Conservation (phyloP, 169 alveolate genomes). For the Sarcocystis neurona region DNA sequence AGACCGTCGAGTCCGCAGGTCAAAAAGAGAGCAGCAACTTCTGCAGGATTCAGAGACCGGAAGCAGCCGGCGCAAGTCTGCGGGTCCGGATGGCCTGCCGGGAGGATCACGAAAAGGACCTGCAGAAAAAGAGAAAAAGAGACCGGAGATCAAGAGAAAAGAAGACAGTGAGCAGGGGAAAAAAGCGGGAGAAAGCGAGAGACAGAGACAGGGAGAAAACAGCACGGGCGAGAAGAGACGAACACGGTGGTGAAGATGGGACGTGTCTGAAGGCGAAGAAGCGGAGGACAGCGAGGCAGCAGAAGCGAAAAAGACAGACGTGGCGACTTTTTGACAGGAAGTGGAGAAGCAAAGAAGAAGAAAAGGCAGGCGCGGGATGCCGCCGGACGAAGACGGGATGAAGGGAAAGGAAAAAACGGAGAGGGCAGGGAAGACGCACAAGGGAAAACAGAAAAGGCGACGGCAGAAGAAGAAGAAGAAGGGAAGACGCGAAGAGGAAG, state of each 20-base stretch:
- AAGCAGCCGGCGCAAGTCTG: slow-evolving; percentile 58
- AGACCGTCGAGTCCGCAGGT: slow-evolving; percentile 65
- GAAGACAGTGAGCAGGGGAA: neutral
- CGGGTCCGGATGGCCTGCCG: slow-evolving; percentile 62
- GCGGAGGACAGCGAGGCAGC: neutral
- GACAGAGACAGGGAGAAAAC: neutral
- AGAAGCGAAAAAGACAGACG: neutral
- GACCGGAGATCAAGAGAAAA: neutral
- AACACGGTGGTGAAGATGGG: neutral
- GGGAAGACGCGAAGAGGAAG: no score
- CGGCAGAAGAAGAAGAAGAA: no score
- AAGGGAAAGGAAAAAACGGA: no score
- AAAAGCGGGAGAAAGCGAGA: neutral
- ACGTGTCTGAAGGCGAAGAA: neutral
- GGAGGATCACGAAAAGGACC: slow-evolving; percentile 61
- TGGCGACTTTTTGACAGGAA: neutral
- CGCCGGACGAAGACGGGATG: no score
- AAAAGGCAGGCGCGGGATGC: neutral
- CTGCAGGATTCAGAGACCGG: slow-evolving; percentile 59
- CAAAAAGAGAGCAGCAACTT: slow-evolving; percentile 61
- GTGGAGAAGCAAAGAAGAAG: neutral
- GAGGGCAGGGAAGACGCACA: no score
- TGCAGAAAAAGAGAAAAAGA: neutral
- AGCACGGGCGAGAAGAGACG: neutral
- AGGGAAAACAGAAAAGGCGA: no score